These are phyloP conservation scores for Spinacia oleracea DNA, from an alignment of 179 eudicot genomes.

Conservation along the genomic window DNA sequence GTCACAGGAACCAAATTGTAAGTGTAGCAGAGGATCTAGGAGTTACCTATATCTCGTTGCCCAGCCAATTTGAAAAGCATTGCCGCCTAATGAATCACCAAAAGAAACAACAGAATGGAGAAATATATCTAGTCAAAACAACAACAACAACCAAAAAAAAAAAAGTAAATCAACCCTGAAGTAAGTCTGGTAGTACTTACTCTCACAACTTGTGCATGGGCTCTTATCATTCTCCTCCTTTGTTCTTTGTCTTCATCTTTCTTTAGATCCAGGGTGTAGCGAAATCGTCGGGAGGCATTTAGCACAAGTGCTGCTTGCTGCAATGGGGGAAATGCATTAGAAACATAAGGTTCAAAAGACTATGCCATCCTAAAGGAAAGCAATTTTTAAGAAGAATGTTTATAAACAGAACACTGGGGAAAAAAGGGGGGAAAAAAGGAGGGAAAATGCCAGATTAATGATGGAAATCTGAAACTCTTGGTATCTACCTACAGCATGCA, in stretches of 20 bases:
- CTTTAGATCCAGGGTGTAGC: constrained; percentile 81
- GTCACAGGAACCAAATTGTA: neutral
- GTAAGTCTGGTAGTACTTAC: constrained; percentile 35
- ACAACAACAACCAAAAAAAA: neutral
- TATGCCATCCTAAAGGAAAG: neutral
- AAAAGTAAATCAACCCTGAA: neutral
- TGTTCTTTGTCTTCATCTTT: constrained; percentile 76
- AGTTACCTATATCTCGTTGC: constrained; percentile 70
- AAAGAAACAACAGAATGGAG: constrained; percentile 15
- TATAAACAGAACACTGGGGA: neutral
- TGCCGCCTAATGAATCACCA: constrained; percentile 62
- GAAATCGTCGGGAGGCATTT: constrained; percentile 93
- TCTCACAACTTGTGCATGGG: constrained; percentile 95
- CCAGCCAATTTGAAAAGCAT: constrained; percentile 95
- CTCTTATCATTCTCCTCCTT: constrained; percentile 80
- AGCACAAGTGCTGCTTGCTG: constrained; percentile 99
- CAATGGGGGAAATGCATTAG: neutral
- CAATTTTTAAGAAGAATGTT: too few relatives aligned
- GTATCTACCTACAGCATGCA: neutral
- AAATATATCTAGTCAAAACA: neutral
- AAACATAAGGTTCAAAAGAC: neutral
- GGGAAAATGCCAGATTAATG: neutral
- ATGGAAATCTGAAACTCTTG: neutral
- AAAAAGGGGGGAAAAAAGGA: neutral
- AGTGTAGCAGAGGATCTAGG: neutral